Base-by-base conservation (phyloP, 768 basidiomycete species). In the Lactifluus piperatus region DNA sequence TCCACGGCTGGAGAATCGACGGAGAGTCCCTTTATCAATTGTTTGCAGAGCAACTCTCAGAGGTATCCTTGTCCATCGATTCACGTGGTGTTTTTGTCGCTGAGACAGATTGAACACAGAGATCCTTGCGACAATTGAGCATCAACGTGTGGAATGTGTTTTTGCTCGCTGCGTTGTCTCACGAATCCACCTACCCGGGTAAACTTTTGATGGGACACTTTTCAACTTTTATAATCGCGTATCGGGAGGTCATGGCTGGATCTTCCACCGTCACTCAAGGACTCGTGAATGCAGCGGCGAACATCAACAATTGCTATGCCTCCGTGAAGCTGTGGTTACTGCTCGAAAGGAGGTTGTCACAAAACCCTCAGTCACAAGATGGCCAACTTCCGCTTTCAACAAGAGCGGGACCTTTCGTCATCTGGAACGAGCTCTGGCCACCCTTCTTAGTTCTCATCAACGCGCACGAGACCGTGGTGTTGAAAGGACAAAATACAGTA, bases 341-440 rank as follows among this genome's bases (percentile, higher is more conserved):
- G 58, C 70, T 88, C 13, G 80, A 79, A 1, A 73, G 75, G 53
- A 78, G 71, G 62, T 32, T 62, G 3, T 63, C 68, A 0, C 57
- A 26, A 50, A 20, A 27, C 22, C 41, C 20, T 4, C 50, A 49
- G 3, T 51, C 51, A 34, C 56, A 56, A 27, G 65, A 63, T 13
- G 54, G 45, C 13, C 47, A 24, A 16, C 41, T 50, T n/a, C 20
- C 54, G 1, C 27, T 49, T 13, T 18, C 55, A 8, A 71, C 55
- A 8, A 71, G 68, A 13, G n/a, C 29, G 11, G 58, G 71, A 18
- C 68, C 77, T 22, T 69, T 74, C 41, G 71, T 69, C 43, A 75
- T 88, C 10, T 91, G 88, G 88, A 88, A 86, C 65, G 84, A 87
- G 64, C 68, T 91, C 8, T 91, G 86, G 87, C 80, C 85, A 2